These are phyloP conservation scores for Aspergillus sp. DNA, from an alignment of 2,329 filamentous ascomycete species.

Conservation along the genomic window DNA sequence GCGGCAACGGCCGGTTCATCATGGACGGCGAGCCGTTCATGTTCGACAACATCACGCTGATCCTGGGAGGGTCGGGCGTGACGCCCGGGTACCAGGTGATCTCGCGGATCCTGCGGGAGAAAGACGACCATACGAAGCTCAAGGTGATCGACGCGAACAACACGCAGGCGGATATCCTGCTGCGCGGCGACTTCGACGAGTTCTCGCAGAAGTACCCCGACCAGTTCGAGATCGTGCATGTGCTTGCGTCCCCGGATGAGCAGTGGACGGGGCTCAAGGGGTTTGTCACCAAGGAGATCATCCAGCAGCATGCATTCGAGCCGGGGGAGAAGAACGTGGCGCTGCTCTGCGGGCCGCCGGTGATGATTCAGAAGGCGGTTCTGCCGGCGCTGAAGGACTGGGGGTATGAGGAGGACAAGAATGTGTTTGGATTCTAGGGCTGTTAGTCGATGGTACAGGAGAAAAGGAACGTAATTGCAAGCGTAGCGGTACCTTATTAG, in stretches of 20 bases:
- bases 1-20: conserved; percentile 37
- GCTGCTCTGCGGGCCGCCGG: conserved; percentile 42
- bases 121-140: conserved; percentile 30
- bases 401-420: conserved; percentile 37
- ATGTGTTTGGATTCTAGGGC: conserved; percentile 30
- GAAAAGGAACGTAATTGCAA: no score
- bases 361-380: conserved; percentile 42
- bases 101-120: conserved; percentile 30
- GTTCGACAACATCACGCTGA: conserved; percentile 39
- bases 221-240: conserved; percentile 38
- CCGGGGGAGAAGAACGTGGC: conserved; percentile 33
- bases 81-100: conserved; percentile 44
- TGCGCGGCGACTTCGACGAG: conserved; percentile 34
- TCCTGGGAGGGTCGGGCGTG: conserved; percentile 42
- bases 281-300: conserved; percentile 22
- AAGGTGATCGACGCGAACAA: conserved; percentile 42
- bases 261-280: conserved; percentile 40
- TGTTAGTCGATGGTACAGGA: no score
- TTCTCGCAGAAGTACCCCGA: conserved; percentile 30
- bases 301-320: neutral
- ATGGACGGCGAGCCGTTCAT: conserved; percentile 33
- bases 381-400: conserved; percentile 40
- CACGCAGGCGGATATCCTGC: conserved; percentile 39
- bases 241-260: conserved; percentile 37
- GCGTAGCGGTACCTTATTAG: no score